Evolutionary conservation across 1,284 basidiomycete genomes (phyloP).

Genomic region (Malassezia pachydermatis): DNA sequence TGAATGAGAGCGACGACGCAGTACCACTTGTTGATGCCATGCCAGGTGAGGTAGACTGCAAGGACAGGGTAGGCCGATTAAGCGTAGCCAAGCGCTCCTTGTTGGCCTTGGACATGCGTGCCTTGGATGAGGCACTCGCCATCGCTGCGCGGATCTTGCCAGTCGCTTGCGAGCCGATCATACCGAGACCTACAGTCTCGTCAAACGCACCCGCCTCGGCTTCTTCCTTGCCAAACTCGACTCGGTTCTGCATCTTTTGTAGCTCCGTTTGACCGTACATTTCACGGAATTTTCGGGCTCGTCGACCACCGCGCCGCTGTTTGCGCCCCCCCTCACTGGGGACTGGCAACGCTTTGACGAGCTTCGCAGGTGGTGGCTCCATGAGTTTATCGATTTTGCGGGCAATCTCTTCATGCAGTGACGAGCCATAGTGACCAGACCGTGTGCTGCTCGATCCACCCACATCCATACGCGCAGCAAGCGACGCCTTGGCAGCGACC

Average conservation of each 20-base stretch:
- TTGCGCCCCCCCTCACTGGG: conserved; percentile 84
- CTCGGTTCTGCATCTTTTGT: conserved; percentile 88
- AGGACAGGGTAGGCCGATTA: conserved; percentile 63
- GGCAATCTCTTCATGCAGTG: conserved; percentile 72
- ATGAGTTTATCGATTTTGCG: conserved; percentile 82
- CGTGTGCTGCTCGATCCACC: conserved; percentile 57
- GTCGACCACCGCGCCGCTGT: conserved; percentile 74
- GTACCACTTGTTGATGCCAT: conserved; percentile 63
- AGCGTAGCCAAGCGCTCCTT: conserved; percentile 59
- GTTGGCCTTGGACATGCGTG: conserved; percentile 92
- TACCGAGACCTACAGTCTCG: conserved; percentile 89
- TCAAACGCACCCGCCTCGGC: conserved; percentile 93
- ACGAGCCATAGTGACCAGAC: conserved; percentile 73
- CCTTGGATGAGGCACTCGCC: conserved; percentile 78
- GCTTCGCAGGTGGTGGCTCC: conserved; percentile 86
- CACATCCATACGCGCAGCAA: conserved; percentile 88
- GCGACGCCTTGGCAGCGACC: conserved; percentile 76
- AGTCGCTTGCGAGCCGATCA: conserved; percentile 68
- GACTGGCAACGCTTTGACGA: conserved; percentile 86
- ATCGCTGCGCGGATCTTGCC: conserved; percentile 77
- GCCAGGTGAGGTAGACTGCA: conserved; percentile 4
- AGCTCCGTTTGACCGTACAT: conserved; percentile 92
- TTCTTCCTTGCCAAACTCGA: conserved; percentile 90
- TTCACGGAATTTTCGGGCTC: conserved; percentile 92
- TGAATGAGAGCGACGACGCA: conserved; percentile 82